Base-by-base conservation (phyloP, 2,329 filamentous ascomycete species). In the Pseudocercospora crystallina region DNA sequence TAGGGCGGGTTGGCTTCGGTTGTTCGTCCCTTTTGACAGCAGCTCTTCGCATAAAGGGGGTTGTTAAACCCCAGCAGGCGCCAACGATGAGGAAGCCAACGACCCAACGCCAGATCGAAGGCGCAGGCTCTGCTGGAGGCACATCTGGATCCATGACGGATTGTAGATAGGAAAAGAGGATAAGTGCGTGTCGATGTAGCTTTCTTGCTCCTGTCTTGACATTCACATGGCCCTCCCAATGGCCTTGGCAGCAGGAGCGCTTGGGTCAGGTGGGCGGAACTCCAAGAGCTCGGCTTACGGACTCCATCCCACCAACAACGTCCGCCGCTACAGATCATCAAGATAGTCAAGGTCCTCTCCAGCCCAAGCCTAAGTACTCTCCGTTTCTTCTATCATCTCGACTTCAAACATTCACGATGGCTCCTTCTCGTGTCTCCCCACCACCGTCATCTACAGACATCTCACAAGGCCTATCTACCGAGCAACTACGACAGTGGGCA, bases 1-100 rank as follows among this genome's bases (percentile, higher is more conserved):
- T 73, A 5, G 76, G 73, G 10, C 74, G 66, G 36, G 77, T 72
- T 31, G 86, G 74, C 14, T 80, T 61, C 2, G 81, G 74, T 61
- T 57, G 43, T 15, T 61, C 49, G 26, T 66, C 64, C 35, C 62
- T 53, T 54, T 84, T 80, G 42, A 86, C 80, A 2, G 92, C 91
- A 8, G 92, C 92, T 56, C 83, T 82, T 17, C 91, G 86, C 78
- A 97, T 95, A 75, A 97, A 96, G 9, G 76, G 76, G 8, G 90
- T 95, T 1, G 90, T 96, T 62, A 95, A 83, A 44, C 91, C 92
- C 92, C 92, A 97, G 60, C 90, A 91, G 17, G 94, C 76, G 46
- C 91, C 90, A 60, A 97, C 91, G 45, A 96, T 83, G 47, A 96
- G 79, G 77, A 96, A 96, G 61, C 89, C 89, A 52, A 92, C 77